Evolutionary conservation across 139 green algal species (phyloP), one percentile per base, ranked within the genome.

Genomic region (Microglena sp.): DNA sequence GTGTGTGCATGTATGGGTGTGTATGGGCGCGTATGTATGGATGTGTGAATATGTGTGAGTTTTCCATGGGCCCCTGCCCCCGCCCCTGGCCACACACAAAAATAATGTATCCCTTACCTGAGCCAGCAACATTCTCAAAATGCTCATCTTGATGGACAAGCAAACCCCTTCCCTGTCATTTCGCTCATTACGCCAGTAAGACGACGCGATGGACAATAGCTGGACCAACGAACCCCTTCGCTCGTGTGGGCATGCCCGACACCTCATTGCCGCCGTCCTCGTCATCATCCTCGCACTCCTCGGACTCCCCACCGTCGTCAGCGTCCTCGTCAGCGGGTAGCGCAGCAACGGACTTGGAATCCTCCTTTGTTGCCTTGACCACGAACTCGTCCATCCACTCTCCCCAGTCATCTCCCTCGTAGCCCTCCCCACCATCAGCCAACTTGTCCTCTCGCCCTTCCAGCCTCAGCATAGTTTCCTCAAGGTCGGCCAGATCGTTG

Each of bases 341-440:
- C 15, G 18, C 28, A 0, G 1, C 29, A 2, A 28, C 30, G 22
- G 22, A 32, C 18, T 18, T 54, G 6, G 28, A 36, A 4, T 40
- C 57, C 8, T 46, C 62, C 58, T 80, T 58, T 3, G 78, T 74
- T 2, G 77, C 78, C 0, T 62, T 62, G 28, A 84, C 66, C 58
- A 90, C 80, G 71, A 92, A 92, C 32, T 86, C 80, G 65, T 90
- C 86, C 33, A 86, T 55, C 66, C 86, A 75, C 58, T 89, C 83
- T 22, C 72, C 81, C 55, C 45, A 68, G 33, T 79, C 68, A 30
- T 70, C 68, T 1, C 69, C 70, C 40, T 62, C 27, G n/a, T 33
- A 24, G 43, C 58, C 24, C 60, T 58, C 27, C 60, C 46, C 60
- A 22, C 44, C 60, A 5, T 57, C 27, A n/a, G n/a, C n/a, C n/a